Evolutionary conservation across 129 eudicot genomes (phyloP), one percentile per base, ranked within the genome.

Genomic region (Lactuca saligna): DNA sequence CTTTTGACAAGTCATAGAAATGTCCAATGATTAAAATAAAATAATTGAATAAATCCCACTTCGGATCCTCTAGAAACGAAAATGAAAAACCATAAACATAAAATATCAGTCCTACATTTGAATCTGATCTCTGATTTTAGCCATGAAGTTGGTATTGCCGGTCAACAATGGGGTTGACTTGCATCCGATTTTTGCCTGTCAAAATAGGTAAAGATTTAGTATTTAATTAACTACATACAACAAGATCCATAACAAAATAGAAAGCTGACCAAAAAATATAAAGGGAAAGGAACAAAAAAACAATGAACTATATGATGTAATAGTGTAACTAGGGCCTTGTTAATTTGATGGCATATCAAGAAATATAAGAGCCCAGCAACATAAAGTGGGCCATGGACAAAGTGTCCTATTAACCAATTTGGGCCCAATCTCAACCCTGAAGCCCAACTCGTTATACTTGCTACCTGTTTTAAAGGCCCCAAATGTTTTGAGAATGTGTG

Each of bases 281-380:
- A 44, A 13, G 67, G 41, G 34, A 34, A 12, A 10, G 10, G 10
- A 71, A 31, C n/a, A 15, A 34, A 13, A 12, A 46, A 10, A 42
- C 9, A 25, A 25, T 25, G 29, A 25, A 25, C 29, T 25, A 25
- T 2, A 25, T 25, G 29, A 25, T 25, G 29, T 25, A 25, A 25
- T 25, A 25, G 29, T 25, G 65, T 49, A 8, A 2, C 32, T 60
- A 6, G 75, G 75, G 67, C 48, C 68, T 50, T 71, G 11, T 71
- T 44, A 44, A 51, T 17, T 13, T 20, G 63, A 68, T 10, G 10
- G 8, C 50, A 61, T 4, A 39, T 58, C 66, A 58, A 70, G 17
- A 31, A n/a, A 15, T 42, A 41, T 31, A 14, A 42, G 66, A 41
- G 55, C 54, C 35, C 65, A 57, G 12, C 46, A 57, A 41, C 6